Conservation (phyloP, 2,329 filamentous ascomycete genomes). For the Fusarium robinianum region DNA sequence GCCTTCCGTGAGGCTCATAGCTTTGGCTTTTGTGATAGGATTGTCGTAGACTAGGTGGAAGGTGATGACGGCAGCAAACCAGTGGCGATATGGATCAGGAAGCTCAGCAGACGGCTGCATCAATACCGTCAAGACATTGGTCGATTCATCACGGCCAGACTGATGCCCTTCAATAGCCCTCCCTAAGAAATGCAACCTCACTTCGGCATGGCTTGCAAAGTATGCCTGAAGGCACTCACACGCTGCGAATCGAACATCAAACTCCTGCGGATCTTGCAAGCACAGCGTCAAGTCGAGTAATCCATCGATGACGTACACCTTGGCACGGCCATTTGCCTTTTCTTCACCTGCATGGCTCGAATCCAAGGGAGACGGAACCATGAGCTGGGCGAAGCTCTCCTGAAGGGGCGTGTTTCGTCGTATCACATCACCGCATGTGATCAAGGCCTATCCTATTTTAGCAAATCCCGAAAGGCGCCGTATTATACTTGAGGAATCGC, state of each 20-base stretch:
- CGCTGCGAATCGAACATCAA: constrained; percentile 82
- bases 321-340: constrained; percentile 56
- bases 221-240: constrained; percentile 94
- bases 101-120: constrained; percentile 67
- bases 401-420: constrained; percentile 79
- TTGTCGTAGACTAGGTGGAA: constrained; percentile 87
- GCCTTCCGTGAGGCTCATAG: constrained; percentile 85
- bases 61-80: constrained; percentile 86
- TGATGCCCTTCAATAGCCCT: constrained; percentile 87
- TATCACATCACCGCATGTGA: constrained; percentile 87
- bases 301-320: constrained; percentile 91
- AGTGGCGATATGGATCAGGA: constrained; percentile 81
- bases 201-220: constrained; percentile 78
- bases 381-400: constrained; percentile 85
- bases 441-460: constrained; percentile 63
- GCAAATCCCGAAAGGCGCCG: constrained; percentile 1
- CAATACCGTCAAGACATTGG: constrained; percentile 86
- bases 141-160: constrained; percentile 76
- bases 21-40: constrained; percentile 73
- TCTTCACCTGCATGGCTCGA: constrained; percentile 42
- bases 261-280: constrained; percentile 65
- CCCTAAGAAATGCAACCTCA: constrained; percentile 82
- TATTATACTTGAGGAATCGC: constrained; percentile 18
- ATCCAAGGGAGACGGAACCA: constrained; percentile 67
- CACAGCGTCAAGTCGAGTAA: constrained; percentile 81